Percentiles rank a stretch among this genome's conserved stretches.
phyloP scores from a whole-genome alignment of 805 yeast genomes.

The Hanseniaspora mollemarum region DNA sequence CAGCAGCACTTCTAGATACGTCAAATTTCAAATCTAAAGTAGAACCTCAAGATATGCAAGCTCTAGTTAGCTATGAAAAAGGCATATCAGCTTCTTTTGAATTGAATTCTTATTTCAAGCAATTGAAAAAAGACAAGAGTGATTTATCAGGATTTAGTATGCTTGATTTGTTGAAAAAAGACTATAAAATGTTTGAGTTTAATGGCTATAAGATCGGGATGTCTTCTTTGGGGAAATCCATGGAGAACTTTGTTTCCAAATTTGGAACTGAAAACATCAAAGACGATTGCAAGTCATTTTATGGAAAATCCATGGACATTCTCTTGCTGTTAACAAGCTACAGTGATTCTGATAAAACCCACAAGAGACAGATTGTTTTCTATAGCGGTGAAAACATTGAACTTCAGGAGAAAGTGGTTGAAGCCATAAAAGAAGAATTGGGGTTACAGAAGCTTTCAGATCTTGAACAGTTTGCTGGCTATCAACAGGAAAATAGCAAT shows the following conservation, averaged over 20 bases:
- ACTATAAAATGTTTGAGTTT: constrained; percentile 61
- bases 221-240: constrained; percentile 57
- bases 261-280: constrained; percentile 24
- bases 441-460: constrained; percentile 18
- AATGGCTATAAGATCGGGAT: constrained; percentile 47
- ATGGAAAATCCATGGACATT: constrained; percentile 29
- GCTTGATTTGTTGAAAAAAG: constrained; percentile 61
- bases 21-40: constrained; percentile 53
- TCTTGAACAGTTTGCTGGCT: constrained; percentile 19
- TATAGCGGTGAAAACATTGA: constrained; percentile 17
- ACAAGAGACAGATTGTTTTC: constrained; percentile 38
- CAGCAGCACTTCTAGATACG: constrained; percentile 72
- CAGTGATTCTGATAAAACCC: constrained; percentile 24
- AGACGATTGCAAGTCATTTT: constrained; percentile 23
- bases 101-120: constrained; percentile 24
- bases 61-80: constrained; percentile 32
- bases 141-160: constrained; percentile 51
- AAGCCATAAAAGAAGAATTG: constrained; percentile 18
- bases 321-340: constrained; percentile 42
- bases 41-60: constrained; percentile 45
- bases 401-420: constrained; percentile 16
- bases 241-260: constrained; percentile 39
- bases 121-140: constrained; percentile 42
- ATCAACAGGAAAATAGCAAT: constrained; percentile 40
- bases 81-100: constrained; percentile 20